phyloP scores from a whole-genome alignment of 768 basidiomycete genomes.

The Xerocomus potaroensis region DNA sequence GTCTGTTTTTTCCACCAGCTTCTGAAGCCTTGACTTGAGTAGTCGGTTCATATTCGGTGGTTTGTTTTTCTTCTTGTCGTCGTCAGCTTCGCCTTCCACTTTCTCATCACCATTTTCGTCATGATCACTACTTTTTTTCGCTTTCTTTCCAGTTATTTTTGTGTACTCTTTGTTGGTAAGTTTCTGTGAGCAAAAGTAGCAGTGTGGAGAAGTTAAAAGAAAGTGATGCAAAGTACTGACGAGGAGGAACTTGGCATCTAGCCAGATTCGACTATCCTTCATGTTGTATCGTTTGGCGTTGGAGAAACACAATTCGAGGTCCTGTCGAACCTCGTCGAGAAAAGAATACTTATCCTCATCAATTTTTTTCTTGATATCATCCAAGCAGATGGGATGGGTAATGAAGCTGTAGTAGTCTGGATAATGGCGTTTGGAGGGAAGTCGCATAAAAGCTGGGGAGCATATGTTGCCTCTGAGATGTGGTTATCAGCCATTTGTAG shows the following conservation, averaged over 20 bases:
- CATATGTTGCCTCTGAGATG: slow-evolving; percentile 56
- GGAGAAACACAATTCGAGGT: slow-evolving; percentile 73
- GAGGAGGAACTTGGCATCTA: slow-evolving; percentile 76
- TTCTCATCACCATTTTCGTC: slow-evolving; percentile 40
- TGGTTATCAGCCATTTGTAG: slow-evolving; percentile 27
- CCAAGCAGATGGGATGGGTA: slow-evolving; percentile 76
- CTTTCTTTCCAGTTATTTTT: slow-evolving; percentile 40
- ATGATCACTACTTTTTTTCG: slow-evolving; percentile 35
- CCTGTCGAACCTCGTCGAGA: slow-evolving; percentile 61
- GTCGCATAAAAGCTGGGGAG: slow-evolving; percentile 61
- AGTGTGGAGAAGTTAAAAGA: not conserved
- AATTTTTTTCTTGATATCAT: slow-evolving; percentile 82
- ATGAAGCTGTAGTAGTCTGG: slow-evolving; percentile 87
- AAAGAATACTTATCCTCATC: slow-evolving; percentile 56
- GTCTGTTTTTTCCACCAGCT: slow-evolving; percentile 69
- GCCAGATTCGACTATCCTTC: slow-evolving; percentile 73
- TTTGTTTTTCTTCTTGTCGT: slow-evolving; percentile 49
- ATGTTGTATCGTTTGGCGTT: slow-evolving; percentile 83
- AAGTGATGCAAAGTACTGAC: slow-evolving; percentile 40
- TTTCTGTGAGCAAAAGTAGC: slow-evolving; percentile 35
- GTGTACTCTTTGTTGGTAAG: slow-evolving; percentile 43
- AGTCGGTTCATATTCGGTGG: slow-evolving; percentile 60
- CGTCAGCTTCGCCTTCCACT: slow-evolving; percentile 39
- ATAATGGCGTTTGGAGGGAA: slow-evolving; percentile 68
- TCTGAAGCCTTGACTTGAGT: slow-evolving; percentile 66